Conservation (phyloP, 495 filamentous ascomycete genomes). For the Trichodelitschia bisporula region DNA sequence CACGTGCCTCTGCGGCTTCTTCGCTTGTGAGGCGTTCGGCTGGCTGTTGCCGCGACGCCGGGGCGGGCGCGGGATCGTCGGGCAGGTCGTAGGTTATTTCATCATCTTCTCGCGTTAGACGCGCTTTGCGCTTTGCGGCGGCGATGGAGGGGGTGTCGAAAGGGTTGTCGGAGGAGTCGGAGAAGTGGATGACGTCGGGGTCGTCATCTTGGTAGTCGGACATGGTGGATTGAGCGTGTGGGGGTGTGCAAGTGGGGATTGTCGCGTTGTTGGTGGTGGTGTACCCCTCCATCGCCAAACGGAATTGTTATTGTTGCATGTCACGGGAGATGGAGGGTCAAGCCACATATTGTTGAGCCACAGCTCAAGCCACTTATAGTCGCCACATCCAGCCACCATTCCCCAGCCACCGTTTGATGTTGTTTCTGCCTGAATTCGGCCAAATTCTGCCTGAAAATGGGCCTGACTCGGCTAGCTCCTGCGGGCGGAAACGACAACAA, state of each 20-base stretch:
- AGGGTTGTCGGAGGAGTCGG: conserved; percentile 38
- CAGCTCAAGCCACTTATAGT: too few species aligned
- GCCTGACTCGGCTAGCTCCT: too few species aligned
- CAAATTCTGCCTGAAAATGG: too few species aligned
- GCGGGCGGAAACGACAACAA: too few species aligned
- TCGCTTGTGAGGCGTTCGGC: too few species aligned
- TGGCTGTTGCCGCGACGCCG: too few species aligned
- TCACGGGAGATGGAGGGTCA: neutral
- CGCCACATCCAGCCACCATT: too few species aligned
- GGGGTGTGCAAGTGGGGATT: conserved; percentile 3
- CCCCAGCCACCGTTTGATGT: too few species aligned
- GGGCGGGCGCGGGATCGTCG: conserved; percentile 31
- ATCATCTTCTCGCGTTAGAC: conserved; percentile 19
- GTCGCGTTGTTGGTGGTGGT: neutral
- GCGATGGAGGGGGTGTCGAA: neutral
- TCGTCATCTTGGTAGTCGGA: conserved; percentile 22
- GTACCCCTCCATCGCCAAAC: neutral
- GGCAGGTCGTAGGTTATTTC: conserved; percentile 20
- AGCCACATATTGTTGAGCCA: neutral
- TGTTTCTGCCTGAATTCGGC: too few species aligned
- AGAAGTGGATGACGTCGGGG: conserved; percentile 44
- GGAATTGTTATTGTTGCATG: neutral
- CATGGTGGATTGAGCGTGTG: conserved; percentile 7
- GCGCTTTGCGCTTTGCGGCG: conserved; percentile 4
- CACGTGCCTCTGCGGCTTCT: conserved; percentile 44